Evolutionary conservation across 2,329 filamentous ascomycete species (phyloP), one percentile per base, ranked within the genome.

Genomic region (Cladorrhinum sp.): DNA sequence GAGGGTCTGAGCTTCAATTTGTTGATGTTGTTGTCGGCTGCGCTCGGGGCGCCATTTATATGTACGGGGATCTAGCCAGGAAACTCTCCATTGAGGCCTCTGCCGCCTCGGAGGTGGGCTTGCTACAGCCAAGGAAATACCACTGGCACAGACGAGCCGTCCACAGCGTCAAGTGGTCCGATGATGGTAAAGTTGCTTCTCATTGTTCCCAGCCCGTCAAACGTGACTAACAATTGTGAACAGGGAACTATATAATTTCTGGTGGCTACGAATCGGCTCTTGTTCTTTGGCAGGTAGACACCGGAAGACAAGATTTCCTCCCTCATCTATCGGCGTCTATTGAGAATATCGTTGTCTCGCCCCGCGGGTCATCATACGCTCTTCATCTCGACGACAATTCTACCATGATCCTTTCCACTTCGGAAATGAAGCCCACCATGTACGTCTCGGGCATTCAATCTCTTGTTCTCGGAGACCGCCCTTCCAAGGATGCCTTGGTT

Each of bases 91-190:
- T 72, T 51, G 73, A 78, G 30, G 73, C 74, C 2, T 75, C 73
- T 52, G 69, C 73, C 1, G 74, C 75, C 36, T 68, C 68, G 56
- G 73, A 77, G 70, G 77, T 78, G 67, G 74, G 84, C 46, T 80
- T 83, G 20, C 72, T 85, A 23, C 79, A 81, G 62, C 81, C 81
- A 33, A 86, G 88, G 60, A 89, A 88, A 65, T 80, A 93, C 57
- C 95, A 98, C 73, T 99, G 95, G 95, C 95, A 99, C 74, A 85
- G 92, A 68, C 87, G 88, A 67, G 85, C 88, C 54, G 92, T 97
- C 8, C 88, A 90, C 68, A 84, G 91, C 9, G 81, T 96, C 61
- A 96, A 95, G 74, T 98, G 93, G 90, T 97, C 95, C 14, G 81
- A 82, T 67, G 95, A 99, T 80, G 93, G 94, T 91, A 82, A 71